Evolutionary conservation across 805 yeast species (phyloP), one percentile per base, ranked within the genome.

Genomic region (Sugiyamaella boreocaroliniensis): DNA sequence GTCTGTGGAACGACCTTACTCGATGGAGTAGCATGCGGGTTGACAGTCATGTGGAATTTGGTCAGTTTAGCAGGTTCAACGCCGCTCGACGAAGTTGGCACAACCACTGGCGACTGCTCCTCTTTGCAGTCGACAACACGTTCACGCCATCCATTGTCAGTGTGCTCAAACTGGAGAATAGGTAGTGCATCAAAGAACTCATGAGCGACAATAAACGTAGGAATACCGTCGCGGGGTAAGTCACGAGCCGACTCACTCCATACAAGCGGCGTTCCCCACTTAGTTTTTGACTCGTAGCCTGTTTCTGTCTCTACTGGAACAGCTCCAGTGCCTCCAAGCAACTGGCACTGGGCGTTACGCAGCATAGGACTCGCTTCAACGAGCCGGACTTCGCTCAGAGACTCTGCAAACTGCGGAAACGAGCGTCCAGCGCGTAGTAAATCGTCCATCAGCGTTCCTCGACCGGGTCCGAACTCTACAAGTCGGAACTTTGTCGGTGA

Each of bases 141-240:
- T 63, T 88, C 96, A 58, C 90, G 72, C 96, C 96, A 88, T 0
- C 92, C 92, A 14, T 80, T 68, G 15, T 73, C 71, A 0, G 84
- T 81, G 42, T 64, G 59, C 50, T 76, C 75, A 63, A 85, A 87
- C 57, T 82, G 78, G 57, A 83, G 81, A 20, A 88, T 81, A 0
- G 96, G 95, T 52, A 88, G 70, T 0, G 96, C 95, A 68, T 88
- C 96, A 63, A 84, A 88, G 61, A 88, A 88, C 66, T 88, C 96
- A 64, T 88, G 96, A 0, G 95, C 93, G 50, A 88, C 65, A 4
- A 86, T 73, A 63, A 79, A 87, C 54, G 85, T 84, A 43, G 86
- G 73, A 20, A 60, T 45, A 5, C 63, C 63, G 48, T 61, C 68
- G 3, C 53, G 45, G 10, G 74, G 70, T n/a, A 72, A 51, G 45